Conservation (phyloP, 2,329 filamentous ascomycete species). For the Fusarium drepaniforme region DNA sequence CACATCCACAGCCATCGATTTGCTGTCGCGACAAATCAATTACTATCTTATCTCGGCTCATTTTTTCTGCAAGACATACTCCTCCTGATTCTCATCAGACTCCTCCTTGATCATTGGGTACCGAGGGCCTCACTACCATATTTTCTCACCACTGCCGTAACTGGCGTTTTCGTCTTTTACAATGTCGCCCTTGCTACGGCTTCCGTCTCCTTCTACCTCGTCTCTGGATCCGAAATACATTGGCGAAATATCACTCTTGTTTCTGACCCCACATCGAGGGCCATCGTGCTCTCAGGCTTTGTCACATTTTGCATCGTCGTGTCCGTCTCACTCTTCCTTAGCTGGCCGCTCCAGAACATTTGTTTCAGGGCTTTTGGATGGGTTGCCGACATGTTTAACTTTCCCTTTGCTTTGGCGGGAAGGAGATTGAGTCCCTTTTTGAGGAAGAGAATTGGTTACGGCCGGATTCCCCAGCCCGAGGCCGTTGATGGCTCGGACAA, state of each 20-base stretch:
- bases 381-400: slow-evolving; percentile 40
- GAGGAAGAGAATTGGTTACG: slow-evolving; percentile 11
- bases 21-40: neutral
- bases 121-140: neutral
- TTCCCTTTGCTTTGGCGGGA: slow-evolving; percentile 27
- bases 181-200: neutral
- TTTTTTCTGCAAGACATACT: slow-evolving; percentile 46
- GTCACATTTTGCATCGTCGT: slow-evolving; percentile 39
- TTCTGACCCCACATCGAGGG: slow-evolving; percentile 43
- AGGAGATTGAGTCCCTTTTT: neutral
- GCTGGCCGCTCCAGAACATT: slow-evolving; percentile 41
- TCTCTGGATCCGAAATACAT: slow-evolving; percentile 47
- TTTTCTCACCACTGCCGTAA: neutral
- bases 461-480: slow-evolving; percentile 38
- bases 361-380: slow-evolving; percentile 27
- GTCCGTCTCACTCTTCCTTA: slow-evolving; percentile 18
- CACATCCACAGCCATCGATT: slow-evolving; percentile 5
- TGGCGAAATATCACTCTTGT: slow-evolving; percentile 48
- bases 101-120: neutral
- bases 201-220: slow-evolving; percentile 44
- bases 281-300: slow-evolving; percentile 44
- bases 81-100: slow-evolving; percentile 45
- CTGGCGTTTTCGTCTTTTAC: neutral
- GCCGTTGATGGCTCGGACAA: slow-evolving; percentile 5
- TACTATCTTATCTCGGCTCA: slow-evolving; percentile 1